These are phyloP conservation scores for Vitis hybrid DNA, from an alignment of 177 flowering plant genomes.

Conservation along the genomic window DNA sequence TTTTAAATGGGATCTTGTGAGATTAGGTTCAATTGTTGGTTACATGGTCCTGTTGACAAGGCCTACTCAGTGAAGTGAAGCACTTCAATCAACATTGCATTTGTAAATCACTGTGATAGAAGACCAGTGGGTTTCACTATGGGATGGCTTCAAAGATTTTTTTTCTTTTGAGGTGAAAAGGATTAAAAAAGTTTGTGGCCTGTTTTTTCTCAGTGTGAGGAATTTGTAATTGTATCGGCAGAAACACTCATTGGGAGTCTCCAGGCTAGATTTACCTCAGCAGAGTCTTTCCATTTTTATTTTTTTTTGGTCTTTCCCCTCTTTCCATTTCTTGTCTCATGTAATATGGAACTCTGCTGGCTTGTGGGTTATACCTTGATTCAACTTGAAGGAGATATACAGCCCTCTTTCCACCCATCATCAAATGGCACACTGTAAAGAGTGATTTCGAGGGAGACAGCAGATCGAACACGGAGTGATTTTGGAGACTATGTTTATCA, in stretches of 20 bases:
- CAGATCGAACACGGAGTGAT: conserved; percentile 8
- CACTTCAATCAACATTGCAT: conserved; percentile 6
- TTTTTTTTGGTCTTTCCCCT: not conserved
- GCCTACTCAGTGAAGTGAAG: conserved; percentile 13
- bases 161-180: conserved; percentile 18
- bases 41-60: conserved; percentile 8
- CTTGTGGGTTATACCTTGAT: conserved; percentile 9
- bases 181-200: conserved; percentile 19
- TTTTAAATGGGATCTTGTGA: conserved; percentile 97
- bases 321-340: conserved; percentile 8
- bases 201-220: conserved; percentile 24
- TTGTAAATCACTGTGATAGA: conserved; percentile 5
- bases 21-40: not conserved
- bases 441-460: conserved; percentile 12
- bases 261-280: conserved; percentile 18
- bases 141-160: conserved; percentile 12
- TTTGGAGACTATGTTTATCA: not conserved
- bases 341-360: conserved; percentile 27
- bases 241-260: conserved; percentile 14
- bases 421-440: conserved; percentile 37
- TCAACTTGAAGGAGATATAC: conserved; percentile 12
- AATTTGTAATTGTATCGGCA: conserved; percentile 33
- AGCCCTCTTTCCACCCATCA: conserved; percentile 7
- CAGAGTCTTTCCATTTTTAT: conserved; percentile 13
- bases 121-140: conserved; percentile 2